Conservation (phyloP, 768 basidiomycete genomes). For the Leccinum pellstonianum region DNA sequence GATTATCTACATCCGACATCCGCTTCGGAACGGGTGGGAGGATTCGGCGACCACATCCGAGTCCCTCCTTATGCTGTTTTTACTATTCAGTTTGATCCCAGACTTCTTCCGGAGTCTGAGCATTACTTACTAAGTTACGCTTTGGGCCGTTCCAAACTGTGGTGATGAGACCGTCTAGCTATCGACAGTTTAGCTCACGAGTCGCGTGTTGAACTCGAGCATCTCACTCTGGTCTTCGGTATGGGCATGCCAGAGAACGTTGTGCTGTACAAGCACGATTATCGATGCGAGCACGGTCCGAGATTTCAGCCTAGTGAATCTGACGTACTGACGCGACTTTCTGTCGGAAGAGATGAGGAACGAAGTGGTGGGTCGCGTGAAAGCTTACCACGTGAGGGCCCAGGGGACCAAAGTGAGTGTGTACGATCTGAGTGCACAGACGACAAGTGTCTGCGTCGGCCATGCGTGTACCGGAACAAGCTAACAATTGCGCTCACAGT, state of each 20-base stretch:
- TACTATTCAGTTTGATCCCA: too few species aligned
- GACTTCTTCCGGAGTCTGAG: too few species aligned
- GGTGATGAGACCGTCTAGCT: too few species aligned
- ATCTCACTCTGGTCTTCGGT: conserved; percentile 71
- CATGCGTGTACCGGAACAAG: conserved; percentile 39
- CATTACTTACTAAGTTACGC: conserved; percentile 25
- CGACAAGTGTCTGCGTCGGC: conserved; percentile 61
- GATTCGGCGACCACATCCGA: too few species aligned
- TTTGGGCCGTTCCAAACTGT: conserved; percentile 64
- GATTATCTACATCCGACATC: too few species aligned
- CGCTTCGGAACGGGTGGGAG: too few species aligned
- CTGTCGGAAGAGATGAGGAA: conserved; percentile 39
- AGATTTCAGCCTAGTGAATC: conserved; percentile 65
- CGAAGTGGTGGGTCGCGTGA: neutral
- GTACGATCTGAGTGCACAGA: conserved; percentile 61
- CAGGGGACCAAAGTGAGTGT: conserved; percentile 63
- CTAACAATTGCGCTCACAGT: neutral
- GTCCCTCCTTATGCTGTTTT: too few species aligned
- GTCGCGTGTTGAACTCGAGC: conserved; percentile 70
- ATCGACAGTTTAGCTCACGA: conserved; percentile 48
- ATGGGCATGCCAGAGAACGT: conserved; percentile 82
- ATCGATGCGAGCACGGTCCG: conserved; percentile 68
- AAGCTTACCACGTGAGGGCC: conserved; percentile 50
- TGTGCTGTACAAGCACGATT: conserved; percentile 87
- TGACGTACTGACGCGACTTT: conserved; percentile 71